Evolutionary conservation across 768 basidiomycete genomes (phyloP), one percentile per base, ranked within the genome.

Genomic region (Boletus rubescentipes): DNA sequence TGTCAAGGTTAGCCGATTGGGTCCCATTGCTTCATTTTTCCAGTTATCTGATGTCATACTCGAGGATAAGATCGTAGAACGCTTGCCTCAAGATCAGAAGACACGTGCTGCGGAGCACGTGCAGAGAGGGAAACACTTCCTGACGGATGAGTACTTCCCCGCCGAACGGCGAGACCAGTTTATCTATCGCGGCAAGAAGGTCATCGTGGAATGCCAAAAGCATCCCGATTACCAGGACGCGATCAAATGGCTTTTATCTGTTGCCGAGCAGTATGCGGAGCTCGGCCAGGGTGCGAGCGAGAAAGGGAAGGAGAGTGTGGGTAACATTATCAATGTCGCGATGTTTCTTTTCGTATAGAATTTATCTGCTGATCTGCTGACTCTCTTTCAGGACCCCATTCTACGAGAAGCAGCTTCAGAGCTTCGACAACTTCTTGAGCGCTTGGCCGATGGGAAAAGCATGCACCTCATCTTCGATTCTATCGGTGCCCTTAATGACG

Each of bases 151-250:
- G 36, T 89, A 87, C 61, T 94, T 97, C 79, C 94, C 95, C 0
- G 78, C 88, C 61, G 94, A 94, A 71, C 78, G 96, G 20, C 81
- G 92, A 21, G 92, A 96, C 49, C 92, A 92, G 65, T 97, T 93
- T 71, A 89, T 98, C 65, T 96, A 87, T 77, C 83, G 96, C 12
- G 79, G 84, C 7, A 98, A 98, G 79, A 98, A 97, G 84, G 87
- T 89, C 35, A 83, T 97, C 49, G 79, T 95, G 53, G 95, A 98
- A 65, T 94, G 91, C 67, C 94, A 97, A 72, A 86, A 87, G 65
- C 93, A 96, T 72, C 79, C 86, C 48, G 89, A 96, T 67, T 98
- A 97, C 71, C 91, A 93, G 61, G 84, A 85, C 53, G 82, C 85
- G 8, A 76, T 93, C 43, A 74, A 73, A n/a, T 92, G 91, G 91